Evolutionary conservation across 2,329 filamentous ascomycete species (phyloP).

Genomic region (Hymenoscyphus occultus): DNA sequence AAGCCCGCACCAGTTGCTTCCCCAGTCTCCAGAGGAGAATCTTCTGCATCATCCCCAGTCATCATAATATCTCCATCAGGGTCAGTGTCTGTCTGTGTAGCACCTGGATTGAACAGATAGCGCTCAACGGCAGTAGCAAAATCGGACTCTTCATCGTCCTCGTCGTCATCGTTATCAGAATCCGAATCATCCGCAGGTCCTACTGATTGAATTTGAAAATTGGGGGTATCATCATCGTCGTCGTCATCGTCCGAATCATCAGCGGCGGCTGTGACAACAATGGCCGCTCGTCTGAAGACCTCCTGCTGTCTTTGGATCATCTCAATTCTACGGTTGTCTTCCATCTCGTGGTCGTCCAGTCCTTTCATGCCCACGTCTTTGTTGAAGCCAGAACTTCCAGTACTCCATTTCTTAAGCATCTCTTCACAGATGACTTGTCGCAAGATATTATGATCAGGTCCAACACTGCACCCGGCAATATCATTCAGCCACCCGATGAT

Average conservation of each 20-base stretch:
- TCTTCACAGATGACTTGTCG: constrained; percentile 86
- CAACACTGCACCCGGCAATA: constrained; percentile 84
- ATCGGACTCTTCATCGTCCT: constrained; percentile 39
- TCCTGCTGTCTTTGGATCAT: constrained; percentile 20
- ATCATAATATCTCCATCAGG: constrained; percentile 46
- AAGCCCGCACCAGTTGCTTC: constrained; percentile 79
- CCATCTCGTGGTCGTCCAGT: constrained; percentile 74
- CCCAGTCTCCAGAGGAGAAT: constrained; percentile 67
- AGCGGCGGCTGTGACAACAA: constrained; percentile 22
- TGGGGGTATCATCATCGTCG: constrained; percentile 44
- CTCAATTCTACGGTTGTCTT: constrained; percentile 30
- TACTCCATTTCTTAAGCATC: constrained; percentile 80
- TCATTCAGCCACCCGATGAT: constrained; percentile 96
- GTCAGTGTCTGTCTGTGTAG: constrained; percentile 39
- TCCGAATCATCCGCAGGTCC: not conserved
- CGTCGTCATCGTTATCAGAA: constrained; percentile 36
- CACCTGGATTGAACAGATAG: constrained; percentile 20
- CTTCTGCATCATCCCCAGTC: constrained; percentile 39
- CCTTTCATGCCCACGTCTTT: constrained; percentile 73
- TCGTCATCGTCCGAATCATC: constrained; percentile 24
- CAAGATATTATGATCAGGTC: constrained; percentile 74
- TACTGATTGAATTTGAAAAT: constrained; percentile 38
- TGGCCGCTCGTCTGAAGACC: constrained; percentile 19
- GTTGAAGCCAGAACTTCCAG: constrained; percentile 80
- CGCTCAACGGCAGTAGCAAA: constrained; percentile 11